Evolutionary conservation across 495 filamentous ascomycete genomes (phyloP).

Genomic region (Xanthoparmelia taractica): DNA sequence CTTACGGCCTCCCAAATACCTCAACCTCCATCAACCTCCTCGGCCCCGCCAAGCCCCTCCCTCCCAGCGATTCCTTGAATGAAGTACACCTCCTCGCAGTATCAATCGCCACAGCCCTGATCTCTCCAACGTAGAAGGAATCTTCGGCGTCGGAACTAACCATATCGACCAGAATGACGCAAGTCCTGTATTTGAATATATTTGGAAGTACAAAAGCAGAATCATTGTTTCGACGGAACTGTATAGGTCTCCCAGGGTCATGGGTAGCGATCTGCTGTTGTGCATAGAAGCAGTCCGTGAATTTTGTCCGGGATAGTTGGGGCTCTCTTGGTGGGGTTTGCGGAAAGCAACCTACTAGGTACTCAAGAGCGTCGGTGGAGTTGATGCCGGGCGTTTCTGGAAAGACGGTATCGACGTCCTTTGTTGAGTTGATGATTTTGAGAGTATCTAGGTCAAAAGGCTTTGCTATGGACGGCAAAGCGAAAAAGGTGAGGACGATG

Average conservation of each 20-base stretch:
- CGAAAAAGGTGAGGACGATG: background rate
- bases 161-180: background rate
- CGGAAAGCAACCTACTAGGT: background rate
- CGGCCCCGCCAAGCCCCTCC: background rate
- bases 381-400: background rate
- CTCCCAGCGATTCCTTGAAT: background rate
- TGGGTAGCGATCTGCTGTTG: background rate
- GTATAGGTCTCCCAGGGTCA: background rate
- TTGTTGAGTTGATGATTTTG: background rate
- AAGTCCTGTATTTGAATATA: background rate
- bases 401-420: background rate
- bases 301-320: background rate
- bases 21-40: background rate
- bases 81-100: background rate
- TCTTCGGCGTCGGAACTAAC: background rate
- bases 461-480: background rate
- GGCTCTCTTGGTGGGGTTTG: background rate
- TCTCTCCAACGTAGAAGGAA: background rate
- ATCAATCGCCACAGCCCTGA: background rate
- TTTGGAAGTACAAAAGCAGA: background rate
- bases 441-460: background rate
- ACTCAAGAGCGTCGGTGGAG: background rate
- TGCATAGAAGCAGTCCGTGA: background rate
- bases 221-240: background rate
- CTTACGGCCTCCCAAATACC: background rate